Evolutionary conservation across 1,284 basidiomycete species (phyloP), one percentile per base, ranked within the genome.

Genomic region (Apiotrichum siamense): DNA sequence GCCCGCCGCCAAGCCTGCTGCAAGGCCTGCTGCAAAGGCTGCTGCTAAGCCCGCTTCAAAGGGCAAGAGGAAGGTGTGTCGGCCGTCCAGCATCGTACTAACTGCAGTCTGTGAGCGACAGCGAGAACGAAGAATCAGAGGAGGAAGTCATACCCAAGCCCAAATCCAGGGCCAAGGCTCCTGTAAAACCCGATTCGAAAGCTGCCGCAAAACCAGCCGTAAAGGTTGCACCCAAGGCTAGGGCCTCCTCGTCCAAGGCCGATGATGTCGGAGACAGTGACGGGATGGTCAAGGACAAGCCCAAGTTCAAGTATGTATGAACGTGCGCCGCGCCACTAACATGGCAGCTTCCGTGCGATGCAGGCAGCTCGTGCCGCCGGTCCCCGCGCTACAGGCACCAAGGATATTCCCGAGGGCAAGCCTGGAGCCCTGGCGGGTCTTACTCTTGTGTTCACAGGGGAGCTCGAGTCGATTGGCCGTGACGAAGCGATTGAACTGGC

Each of bases 371-470:
- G 80, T 1, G 81, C 84, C 38, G 77, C 75, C 0, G 87, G 87
- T 0, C 91, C 89, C 0, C 72, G 78, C 2, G 83, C 83, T 7
- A 87, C 82, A 7, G 72, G 70, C 7, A 67, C 68, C 32, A 97
- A 96, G 69, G 75, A 81, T 11, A 81, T 97, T 3, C 96, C 94
- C 0, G 79, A 87, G 24, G 81, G 83, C 58, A 66, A 81, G 44
- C 83, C 84, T 0, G 85, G 93, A 63, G 91, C 88, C 67, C 78
- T 98, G 3, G 81, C 84, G 0, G 93, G 93, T 0, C 78, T 98
- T 23, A 81, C 90, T 0, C 86, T 98, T 61, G 96, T 99, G 23
- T 99, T 99, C 61, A 96, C 92, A 0, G 96, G 94, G 12, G 93
- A 98, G 65, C 76, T 98, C 41, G 81, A 80, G 40, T 87, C 86